These are phyloP conservation scores for Dendrobium officinale DNA, from an alignment of 106 monocot genomes.

Conservation along the genomic window DNA sequence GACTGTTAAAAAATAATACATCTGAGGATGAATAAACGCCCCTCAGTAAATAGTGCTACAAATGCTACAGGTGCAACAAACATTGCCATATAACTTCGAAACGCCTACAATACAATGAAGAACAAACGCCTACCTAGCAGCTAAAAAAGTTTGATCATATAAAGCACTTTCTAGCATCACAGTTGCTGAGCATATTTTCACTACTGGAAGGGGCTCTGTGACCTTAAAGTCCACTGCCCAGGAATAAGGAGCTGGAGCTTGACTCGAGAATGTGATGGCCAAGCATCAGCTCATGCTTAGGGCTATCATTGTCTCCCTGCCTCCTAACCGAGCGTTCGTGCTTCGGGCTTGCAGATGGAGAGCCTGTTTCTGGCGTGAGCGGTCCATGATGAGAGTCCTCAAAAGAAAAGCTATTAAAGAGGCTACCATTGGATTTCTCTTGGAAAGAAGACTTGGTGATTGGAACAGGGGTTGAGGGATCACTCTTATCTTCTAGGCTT, in stretches of 20 bases:
- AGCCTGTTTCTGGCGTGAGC: slow-evolving; percentile 53
- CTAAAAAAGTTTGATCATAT: neutral
- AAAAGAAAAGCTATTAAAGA: slow-evolving; percentile 20
- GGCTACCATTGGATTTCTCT: slow-evolving; percentile 13
- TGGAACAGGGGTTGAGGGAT: slow-evolving; percentile 67
- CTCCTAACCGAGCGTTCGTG: slow-evolving; percentile 5
- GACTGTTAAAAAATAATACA: neutral
- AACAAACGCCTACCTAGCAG: neutral
- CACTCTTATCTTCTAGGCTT: slow-evolving; percentile 43
- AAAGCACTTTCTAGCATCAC: neutral
- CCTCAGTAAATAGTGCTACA: neutral
- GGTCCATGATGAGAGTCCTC: slow-evolving; percentile 42
- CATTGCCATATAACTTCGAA: neutral
- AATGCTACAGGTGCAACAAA: neutral
- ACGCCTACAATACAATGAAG: neutral
- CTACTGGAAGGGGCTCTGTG: neutral
- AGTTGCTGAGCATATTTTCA: neutral
- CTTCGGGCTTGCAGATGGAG: slow-evolving; percentile 19
- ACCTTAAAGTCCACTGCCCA: neutral
- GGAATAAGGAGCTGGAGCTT: slow-evolving; percentile 34
- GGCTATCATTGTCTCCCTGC: neutral
- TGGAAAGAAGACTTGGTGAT: slow-evolving; percentile 44
- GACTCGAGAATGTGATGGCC: slow-evolving; percentile 56
- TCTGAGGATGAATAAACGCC: neutral
- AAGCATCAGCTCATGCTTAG: slow-evolving; percentile 25